These are phyloP conservation scores for Paramecium caudatum DNA, from an alignment of 73 alveolate species.

Conservation along the genomic window DNA sequence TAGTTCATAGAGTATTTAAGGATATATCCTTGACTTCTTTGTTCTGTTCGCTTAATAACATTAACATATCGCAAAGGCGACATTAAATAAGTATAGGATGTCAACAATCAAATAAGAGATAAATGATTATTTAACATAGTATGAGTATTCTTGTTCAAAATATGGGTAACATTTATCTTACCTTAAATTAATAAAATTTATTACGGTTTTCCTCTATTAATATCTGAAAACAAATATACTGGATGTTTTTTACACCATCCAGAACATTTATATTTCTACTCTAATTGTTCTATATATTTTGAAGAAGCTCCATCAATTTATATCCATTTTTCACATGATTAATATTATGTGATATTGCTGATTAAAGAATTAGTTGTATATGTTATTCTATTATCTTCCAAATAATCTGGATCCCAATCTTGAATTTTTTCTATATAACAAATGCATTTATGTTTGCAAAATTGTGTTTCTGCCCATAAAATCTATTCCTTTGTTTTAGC, in stretches of 20 bases:
- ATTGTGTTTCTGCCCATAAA: conserved; percentile 47
- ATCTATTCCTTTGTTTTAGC: conserved; percentile 21
- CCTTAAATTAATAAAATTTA: conserved; percentile 39
- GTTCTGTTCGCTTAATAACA: conserved; percentile 18
- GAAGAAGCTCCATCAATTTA: not conserved
- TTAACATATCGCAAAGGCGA: not conserved
- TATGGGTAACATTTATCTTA: not conserved
- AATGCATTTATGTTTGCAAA: conserved; percentile 22
- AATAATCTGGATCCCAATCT: conserved; percentile 33
- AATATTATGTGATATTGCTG: conserved; percentile 11
- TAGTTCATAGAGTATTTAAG: conserved; percentile 32
- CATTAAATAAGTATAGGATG: not conserved
- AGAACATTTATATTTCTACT: conserved; percentile 9
- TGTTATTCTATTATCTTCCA: conserved; percentile 3
- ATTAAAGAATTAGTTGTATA: conserved; percentile 13
- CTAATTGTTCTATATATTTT: conserved; percentile 15
- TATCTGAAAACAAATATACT: conserved; percentile 12
- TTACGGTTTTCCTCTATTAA: conserved; percentile 52
- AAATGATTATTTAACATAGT: not conserved
- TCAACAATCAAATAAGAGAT: conserved; percentile 18
- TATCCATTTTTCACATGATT: not conserved
- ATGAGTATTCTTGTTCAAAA: conserved; percentile 24
- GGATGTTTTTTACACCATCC: conserved; percentile 66
- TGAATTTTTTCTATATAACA: not conserved
- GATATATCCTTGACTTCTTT: conserved; percentile 4